Evolutionary conservation across 768 basidiomycete genomes (phyloP).

Genomic region (Lenzites betulinus): DNA sequence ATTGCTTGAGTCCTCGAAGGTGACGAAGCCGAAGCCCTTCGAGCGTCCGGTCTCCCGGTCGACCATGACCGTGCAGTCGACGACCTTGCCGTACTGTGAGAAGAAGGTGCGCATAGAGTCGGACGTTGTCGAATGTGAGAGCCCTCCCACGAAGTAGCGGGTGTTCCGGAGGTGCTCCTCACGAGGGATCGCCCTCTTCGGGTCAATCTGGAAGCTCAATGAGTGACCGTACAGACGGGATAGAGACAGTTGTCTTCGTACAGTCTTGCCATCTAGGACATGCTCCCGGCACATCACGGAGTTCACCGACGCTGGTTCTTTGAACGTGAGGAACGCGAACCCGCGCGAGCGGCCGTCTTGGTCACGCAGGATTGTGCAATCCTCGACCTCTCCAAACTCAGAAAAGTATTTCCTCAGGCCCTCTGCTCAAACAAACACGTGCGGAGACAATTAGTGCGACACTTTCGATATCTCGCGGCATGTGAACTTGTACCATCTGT

Average conservation of each 20-base stretch:
- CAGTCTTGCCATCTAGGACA: slow-evolving; percentile 92
- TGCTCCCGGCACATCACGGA: slow-evolving; percentile 94
- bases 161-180: slow-evolving; percentile 91
- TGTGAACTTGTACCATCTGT: slow-evolving; percentile 80
- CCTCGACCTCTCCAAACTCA: slow-evolving; percentile 94
- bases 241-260: slow-evolving; percentile 41
- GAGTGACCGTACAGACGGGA: not conserved
- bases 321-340: slow-evolving; percentile 96
- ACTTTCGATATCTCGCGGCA: slow-evolving; percentile 38
- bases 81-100: slow-evolving; percentile 89
- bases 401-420: slow-evolving; percentile 81
- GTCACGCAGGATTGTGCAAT: slow-evolving; percentile 98
- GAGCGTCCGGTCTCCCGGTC: slow-evolving; percentile 91
- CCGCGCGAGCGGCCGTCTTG: slow-evolving; percentile 89
- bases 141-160: slow-evolving; percentile 93
- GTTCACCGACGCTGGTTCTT: slow-evolving; percentile 87
- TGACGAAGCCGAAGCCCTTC: slow-evolving; percentile 97
- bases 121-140: slow-evolving; percentile 86
- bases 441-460: slow-evolving; percentile 30
- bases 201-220: slow-evolving; percentile 74
- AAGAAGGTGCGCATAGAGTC: slow-evolving; percentile 93
- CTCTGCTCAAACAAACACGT: slow-evolving; percentile 44
- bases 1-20: slow-evolving; percentile 86
- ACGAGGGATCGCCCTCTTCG: slow-evolving; percentile 94
- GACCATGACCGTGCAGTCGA: slow-evolving; percentile 98